Evolutionary conservation across 163 green algal genomes (phyloP), one percentile per base, ranked within the genome.

Genomic region (Prototheca wickerhamii): DNA sequence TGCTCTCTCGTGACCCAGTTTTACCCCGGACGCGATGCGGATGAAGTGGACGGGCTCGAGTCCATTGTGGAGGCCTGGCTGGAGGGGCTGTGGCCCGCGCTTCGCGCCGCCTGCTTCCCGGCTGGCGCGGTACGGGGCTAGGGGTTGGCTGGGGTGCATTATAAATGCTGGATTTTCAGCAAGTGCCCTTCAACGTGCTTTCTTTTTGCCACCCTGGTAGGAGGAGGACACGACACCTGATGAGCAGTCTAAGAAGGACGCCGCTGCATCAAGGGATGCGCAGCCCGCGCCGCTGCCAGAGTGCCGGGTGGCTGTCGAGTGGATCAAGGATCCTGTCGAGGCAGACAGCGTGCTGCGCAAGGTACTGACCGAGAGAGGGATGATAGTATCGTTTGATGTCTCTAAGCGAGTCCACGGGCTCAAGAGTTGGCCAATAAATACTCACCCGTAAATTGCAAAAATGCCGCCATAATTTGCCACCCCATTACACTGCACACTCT

Each of bases 1-100:
- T 28, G 61, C 60, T 60, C n/a, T 15, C 10, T 15, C 12, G 15
- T 49, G 40, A 49, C 5, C 15, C 12, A 54, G 50, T 82, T 81
- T 49, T 82, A 77, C 43, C 52, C 60, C 2, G 68, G 40, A 8
- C 67, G 35, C 17, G 92, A 98, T 67, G 89, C 86, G 25, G 91
- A 97, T 68, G 93, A 98, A 77, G 92, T 98, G 49, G 91, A 97
- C 43, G 92, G 91, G 3, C 54, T 96, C 23, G 89, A 96, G 65
- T 68, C 74, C 8, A 76, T 77, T 23, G 78, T 91, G 25, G 87
- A 93, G 15, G 63, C 67, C 7, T 93, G 85, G 86, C 70, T 74
- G 10, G 82, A 86, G 6, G 71, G 74, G 23, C 71, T 95, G 42
- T 87, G 80, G 87, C 60, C 31, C 0, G 63, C 61, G 1, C 66